Conservation (phyloP, 2,329 filamentous ascomycete species). For the Xylariaceae sp. region DNA sequence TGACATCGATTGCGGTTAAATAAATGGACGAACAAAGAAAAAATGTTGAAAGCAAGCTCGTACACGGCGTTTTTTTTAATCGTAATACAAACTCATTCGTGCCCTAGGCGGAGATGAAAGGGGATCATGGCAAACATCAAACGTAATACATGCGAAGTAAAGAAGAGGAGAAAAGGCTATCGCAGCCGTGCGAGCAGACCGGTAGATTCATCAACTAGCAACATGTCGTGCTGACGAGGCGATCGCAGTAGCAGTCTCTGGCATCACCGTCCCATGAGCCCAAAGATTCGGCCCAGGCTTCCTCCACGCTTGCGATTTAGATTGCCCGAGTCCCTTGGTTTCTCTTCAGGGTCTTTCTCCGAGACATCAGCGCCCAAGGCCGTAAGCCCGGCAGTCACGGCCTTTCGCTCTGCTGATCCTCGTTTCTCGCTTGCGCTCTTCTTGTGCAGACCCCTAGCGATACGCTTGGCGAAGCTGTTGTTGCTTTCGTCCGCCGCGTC, state of each 20-base stretch:
- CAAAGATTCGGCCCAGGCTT: conserved; percentile 40
- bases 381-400: not conserved
- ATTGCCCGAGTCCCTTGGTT: conserved; percentile 5
- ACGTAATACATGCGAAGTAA: conserved; percentile 10
- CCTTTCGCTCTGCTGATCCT: conserved; percentile 24
- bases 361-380: not conserved
- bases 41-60: not conserved
- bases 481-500: conserved; percentile 29
- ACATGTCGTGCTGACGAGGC: not conserved
- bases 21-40: too few relatives aligned
- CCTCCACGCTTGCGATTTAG: conserved; percentile 36
- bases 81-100: conserved; percentile 7
- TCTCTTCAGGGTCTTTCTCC: not conserved
- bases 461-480: conserved; percentile 44
- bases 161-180: not conserved
- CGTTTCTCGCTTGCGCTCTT: conserved; percentile 41
- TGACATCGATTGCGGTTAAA: too few relatives aligned
- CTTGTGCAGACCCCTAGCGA: conserved; percentile 53
- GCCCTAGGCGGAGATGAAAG: not conserved
- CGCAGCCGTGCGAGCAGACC: not conserved
- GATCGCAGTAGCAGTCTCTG: not conserved
- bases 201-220: not conserved
- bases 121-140: conserved; percentile 19
- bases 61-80: conserved; percentile 5
- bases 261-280: conserved; percentile 32